Percentiles rank a stretch among this genome's conserved stretches.
These are phyloP conservation scores for Cutaneotrichosporon sp. DNA, from an alignment of 1,284 basidiomycete species.

Conservation along the genomic window DNA sequence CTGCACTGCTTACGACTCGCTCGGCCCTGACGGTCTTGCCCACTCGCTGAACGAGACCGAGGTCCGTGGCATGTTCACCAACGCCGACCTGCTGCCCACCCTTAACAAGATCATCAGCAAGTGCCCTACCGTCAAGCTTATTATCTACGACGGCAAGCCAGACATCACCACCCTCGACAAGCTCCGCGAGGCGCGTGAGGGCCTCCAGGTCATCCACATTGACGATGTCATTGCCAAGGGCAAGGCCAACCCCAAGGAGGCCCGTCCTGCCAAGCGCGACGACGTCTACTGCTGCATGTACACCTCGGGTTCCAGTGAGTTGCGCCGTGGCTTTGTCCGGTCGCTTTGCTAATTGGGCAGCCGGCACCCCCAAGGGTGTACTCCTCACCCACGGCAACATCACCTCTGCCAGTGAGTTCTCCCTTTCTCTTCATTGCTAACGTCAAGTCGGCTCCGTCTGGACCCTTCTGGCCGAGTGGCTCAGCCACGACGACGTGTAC, in stretches of 20 bases:
- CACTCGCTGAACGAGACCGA: slow-evolving; percentile 91
- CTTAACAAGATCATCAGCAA: slow-evolving; percentile 64
- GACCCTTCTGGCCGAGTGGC: slow-evolving; percentile 68
- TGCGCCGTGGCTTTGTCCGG: neutral
- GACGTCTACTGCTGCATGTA: slow-evolving; percentile 93
- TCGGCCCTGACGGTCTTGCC: slow-evolving; percentile 79
- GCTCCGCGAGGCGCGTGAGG: slow-evolving; percentile 31
- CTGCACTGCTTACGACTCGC: slow-evolving; percentile 94
- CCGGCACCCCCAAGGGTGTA: slow-evolving; percentile 90
- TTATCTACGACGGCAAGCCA: slow-evolving; percentile 81
- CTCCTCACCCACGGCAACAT: slow-evolving; percentile 84
- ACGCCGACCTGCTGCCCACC: slow-evolving; percentile 76
- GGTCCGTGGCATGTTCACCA: slow-evolving; percentile 68
- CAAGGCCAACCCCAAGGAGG: slow-evolving; percentile 53
- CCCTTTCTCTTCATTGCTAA: neutral
- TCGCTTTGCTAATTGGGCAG: slow-evolving; percentile 24
- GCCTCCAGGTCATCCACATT: slow-evolving; percentile 59
- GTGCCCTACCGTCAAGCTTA: slow-evolving; percentile 65
- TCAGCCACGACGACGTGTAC: slow-evolving; percentile 60
- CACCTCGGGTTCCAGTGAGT: slow-evolving; percentile 63
- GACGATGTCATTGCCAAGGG: slow-evolving; percentile 67
- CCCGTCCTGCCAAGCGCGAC: slow-evolving; percentile 57
- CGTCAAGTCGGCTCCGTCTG: slow-evolving; percentile 64
- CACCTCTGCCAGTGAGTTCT: slow-evolving; percentile 57
- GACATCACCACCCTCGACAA: slow-evolving; percentile 56